phyloP scores from a whole-genome alignment of 305 asterid species.

The Rubia balearica region DNA sequence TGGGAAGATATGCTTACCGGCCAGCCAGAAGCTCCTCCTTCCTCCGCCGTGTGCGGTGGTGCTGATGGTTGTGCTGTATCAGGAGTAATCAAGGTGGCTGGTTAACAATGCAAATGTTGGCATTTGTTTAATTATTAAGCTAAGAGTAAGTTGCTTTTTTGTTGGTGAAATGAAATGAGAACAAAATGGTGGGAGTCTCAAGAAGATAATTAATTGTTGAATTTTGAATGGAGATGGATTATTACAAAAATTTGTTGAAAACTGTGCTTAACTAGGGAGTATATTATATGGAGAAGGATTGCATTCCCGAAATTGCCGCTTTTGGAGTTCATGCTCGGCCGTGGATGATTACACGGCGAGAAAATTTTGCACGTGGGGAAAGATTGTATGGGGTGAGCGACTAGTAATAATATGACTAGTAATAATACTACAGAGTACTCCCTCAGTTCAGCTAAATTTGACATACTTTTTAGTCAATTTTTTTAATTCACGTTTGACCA shows the following conservation, averaged over 20 bases:
- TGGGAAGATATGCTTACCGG: conserved; percentile 22
- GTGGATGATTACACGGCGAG: background rate
- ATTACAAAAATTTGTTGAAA: conserved; percentile 7
- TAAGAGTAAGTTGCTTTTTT: conserved; percentile 7
- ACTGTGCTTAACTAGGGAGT: conserved; percentile 29
- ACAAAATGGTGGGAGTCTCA: conserved; percentile 25
- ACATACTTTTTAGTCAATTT: too few relatives aligned
- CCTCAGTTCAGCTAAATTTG: too few relatives aligned
- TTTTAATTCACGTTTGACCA: too few relatives aligned
- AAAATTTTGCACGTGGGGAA: too few relatives aligned
- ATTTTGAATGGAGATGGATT: conserved; percentile 20
- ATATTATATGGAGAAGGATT: conserved; percentile 14
- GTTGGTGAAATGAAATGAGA: conserved; percentile 29
- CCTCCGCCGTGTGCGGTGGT: conserved; percentile 36
- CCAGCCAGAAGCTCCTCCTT: conserved; percentile 23
- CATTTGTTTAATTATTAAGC: background rate
- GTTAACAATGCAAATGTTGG: conserved; percentile 14
- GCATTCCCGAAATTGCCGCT: conserved; percentile 9
- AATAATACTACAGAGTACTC: too few relatives aligned
- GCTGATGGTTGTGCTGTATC: conserved; percentile 9
- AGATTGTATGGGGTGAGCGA: too few relatives aligned
- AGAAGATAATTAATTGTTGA: conserved; percentile 20
- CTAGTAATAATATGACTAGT: too few relatives aligned
- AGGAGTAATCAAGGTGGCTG: conserved; percentile 2
- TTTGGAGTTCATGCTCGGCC: background rate